phyloP scores from a whole-genome alignment of 2,329 filamentous ascomycete genomes.

The Myriangium duriaei region DNA sequence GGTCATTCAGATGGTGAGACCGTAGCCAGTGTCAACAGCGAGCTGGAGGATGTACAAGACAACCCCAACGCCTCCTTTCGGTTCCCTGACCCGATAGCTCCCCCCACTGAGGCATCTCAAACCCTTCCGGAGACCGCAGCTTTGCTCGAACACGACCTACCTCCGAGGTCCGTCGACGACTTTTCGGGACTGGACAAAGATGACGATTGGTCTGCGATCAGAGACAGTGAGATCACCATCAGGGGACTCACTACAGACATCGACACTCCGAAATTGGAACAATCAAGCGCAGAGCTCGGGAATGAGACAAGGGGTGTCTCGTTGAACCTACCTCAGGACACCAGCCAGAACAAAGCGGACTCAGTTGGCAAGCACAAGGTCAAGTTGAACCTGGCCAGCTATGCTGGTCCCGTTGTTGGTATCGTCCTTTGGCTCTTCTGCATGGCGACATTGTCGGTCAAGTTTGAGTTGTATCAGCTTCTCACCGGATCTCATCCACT shows the following conservation, averaged over 20 bases:
- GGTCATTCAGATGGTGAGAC: constrained; percentile 8
- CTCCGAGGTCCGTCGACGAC: neutral
- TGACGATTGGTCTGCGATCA: neutral
- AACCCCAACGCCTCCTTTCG: neutral
- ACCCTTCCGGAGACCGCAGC: neutral
- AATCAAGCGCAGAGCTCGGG: neutral
- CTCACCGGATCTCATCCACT: neutral
- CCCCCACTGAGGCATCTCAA: neutral
- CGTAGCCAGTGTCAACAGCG: neutral
- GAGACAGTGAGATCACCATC: constrained; percentile 2
- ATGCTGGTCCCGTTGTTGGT: neutral
- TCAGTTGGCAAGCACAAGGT: neutral
- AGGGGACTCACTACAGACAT: neutral
- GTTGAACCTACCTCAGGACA: neutral
- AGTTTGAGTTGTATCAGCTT: neutral
- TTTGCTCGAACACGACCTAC: neutral
- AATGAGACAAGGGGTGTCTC: neutral
- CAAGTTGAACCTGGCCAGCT: neutral
- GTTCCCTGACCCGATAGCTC: neutral
- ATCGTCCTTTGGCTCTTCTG: neutral
- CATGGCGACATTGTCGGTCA: neutral
- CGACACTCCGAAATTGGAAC: neutral
- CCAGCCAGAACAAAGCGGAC: neutral
- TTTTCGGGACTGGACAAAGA: neutral
- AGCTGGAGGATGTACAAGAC: neutral